These are phyloP conservation scores for Boletus semigastroideus DNA, from an alignment of 1,284 basidiomycete species.

Conservation along the genomic window DNA sequence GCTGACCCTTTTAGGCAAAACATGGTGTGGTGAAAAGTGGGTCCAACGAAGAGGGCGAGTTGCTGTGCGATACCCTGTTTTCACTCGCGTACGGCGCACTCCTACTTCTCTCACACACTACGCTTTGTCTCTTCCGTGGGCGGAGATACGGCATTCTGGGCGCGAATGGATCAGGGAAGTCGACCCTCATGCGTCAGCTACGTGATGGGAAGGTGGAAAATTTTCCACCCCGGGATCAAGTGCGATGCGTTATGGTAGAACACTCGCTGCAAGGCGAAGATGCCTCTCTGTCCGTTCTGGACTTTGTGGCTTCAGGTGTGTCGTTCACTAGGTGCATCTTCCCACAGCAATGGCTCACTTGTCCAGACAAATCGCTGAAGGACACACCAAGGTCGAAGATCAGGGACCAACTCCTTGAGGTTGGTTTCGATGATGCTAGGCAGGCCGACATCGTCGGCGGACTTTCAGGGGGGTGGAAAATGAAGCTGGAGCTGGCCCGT, in stretches of 20 bases:
- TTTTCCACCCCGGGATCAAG: conserved; percentile 86
- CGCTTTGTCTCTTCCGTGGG: conserved; percentile 87
- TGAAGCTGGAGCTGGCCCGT: conserved; percentile 91
- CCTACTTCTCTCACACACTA: conserved; percentile 93
- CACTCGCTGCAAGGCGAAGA: conserved; percentile 95
- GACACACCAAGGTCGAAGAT: conserved; percentile 67
- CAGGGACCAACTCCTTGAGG: conserved; percentile 74
- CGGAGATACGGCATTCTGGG: conserved; percentile 95
- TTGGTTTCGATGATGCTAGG: conserved; percentile 89
- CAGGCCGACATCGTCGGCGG: conserved; percentile 88
- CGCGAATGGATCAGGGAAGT: conserved; percentile 95
- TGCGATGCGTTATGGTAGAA: conserved; percentile 94
- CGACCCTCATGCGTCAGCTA: conserved; percentile 94
- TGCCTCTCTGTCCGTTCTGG: conserved; percentile 75
- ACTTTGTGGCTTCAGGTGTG: conserved; percentile 85
- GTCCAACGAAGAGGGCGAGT: conserved; percentile 75
- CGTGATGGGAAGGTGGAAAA: conserved; percentile 95
- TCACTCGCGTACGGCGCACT: conserved; percentile 97
- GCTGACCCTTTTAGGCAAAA: conserved; percentile 47
- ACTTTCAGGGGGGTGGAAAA: conserved; percentile 99
- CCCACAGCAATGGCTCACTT: conserved; percentile 6
- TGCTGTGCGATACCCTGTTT: conserved; percentile 92
- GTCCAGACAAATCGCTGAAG: conserved; percentile 59
- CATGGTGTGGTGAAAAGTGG: conserved; percentile 41
- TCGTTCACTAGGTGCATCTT: conserved; percentile 10